Percentiles rank a stretch among this genome's conserved stretches.
phyloP scores from a whole-genome alignment of 2,329 filamentous ascomycete genomes.

The Apiospora koreana region DNA sequence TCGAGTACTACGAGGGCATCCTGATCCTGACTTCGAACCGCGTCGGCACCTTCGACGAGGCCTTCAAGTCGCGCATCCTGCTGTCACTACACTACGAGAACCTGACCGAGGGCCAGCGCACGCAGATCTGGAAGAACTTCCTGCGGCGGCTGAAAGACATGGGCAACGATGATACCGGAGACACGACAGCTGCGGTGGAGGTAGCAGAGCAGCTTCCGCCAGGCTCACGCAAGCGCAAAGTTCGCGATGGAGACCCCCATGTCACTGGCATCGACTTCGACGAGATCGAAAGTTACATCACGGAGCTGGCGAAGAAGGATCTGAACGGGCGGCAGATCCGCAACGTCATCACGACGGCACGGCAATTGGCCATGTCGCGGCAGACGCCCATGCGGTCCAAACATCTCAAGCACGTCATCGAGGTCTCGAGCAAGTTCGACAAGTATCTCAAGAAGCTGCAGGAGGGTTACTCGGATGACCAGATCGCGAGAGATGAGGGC shows the following conservation, averaged over 20 bases:
- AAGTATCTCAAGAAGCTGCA: background rate
- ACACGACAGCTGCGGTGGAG: background rate
- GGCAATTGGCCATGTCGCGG: constrained; percentile 22
- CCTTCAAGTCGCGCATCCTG: constrained; percentile 27
- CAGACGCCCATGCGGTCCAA: background rate
- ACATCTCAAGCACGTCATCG: background rate
- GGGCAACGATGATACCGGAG: background rate
- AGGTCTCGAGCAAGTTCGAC: background rate
- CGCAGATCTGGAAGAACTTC: constrained; percentile 27
- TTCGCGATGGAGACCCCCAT: too few species aligned
- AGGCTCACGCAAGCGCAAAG: background rate
- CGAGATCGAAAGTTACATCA: constrained; percentile 14
- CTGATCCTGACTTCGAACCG: constrained; percentile 24
- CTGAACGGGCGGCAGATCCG: constrained; percentile 46
- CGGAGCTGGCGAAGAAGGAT: constrained; percentile 34
- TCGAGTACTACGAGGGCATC: constrained; percentile 23
- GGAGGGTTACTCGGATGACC: background rate
- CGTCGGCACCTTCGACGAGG: constrained; percentile 23
- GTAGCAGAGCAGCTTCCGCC: background rate
- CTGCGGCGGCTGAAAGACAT: constrained; percentile 14
- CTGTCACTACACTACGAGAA: constrained; percentile 23
- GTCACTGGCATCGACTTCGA: background rate
- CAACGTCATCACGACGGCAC: constrained; percentile 33
- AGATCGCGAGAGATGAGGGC: background rate
- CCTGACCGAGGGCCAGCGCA: constrained; percentile 19